Conservation (phyloP, 306 rosid genomes). For the Macrotyloma uniflorum region DNA sequence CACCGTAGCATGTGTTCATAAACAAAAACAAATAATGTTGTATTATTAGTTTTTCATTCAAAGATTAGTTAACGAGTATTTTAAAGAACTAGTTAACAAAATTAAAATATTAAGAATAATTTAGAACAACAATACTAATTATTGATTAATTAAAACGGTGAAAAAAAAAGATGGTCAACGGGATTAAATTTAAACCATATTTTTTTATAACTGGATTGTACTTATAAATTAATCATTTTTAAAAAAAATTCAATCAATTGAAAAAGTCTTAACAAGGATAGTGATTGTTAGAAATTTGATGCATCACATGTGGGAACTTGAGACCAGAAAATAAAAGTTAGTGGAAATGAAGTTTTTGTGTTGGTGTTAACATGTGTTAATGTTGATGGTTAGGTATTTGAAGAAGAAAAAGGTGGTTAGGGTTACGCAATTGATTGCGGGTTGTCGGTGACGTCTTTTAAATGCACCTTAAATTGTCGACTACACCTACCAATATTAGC, state of each 20-base stretch:
- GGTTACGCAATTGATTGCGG: neutral
- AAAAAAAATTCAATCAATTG: too few species aligned
- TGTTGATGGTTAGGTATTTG: constrained; percentile 5
- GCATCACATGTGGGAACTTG: neutral
- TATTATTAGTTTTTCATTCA: neutral
- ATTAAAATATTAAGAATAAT: neutral
- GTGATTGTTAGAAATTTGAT: neutral
- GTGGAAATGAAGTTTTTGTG: neutral
- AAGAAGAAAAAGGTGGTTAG: neutral
- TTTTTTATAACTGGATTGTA: too few species aligned
- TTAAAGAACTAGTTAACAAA: neutral
- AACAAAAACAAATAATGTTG: neutral
- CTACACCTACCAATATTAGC: neutral
- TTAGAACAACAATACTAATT: neutral
- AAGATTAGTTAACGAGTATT: neutral
- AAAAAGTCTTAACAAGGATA: too few species aligned
- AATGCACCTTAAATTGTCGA: neutral
- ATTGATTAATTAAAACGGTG: too few species aligned
- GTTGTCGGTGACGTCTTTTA: neutral
- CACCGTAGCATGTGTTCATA: neutral
- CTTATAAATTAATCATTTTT: too few species aligned
- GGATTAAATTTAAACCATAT: too few species aligned
- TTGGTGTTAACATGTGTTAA: neutral
- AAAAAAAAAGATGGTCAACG: too few species aligned
- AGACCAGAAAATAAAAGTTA: neutral